These are phyloP conservation scores for Jackrogersella multiformis DNA, from an alignment of 495 filamentous ascomycete species.

Conservation along the genomic window DNA sequence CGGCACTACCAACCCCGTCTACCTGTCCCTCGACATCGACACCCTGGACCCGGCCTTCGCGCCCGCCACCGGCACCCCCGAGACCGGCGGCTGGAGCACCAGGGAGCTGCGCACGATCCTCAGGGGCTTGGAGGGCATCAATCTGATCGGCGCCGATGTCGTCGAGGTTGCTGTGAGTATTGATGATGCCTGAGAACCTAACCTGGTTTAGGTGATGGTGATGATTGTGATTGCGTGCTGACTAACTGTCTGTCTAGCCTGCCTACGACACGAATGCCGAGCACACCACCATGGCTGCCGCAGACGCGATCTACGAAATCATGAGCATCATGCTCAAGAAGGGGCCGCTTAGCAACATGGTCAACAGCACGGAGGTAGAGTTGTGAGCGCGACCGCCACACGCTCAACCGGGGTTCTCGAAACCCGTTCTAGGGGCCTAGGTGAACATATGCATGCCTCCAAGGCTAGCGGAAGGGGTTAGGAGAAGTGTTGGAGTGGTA, in stretches of 20 bases:
- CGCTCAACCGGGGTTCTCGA: not conserved
- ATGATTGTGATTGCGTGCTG: not conserved
- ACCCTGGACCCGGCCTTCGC: conserved; percentile 76
- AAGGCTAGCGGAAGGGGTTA: not conserved
- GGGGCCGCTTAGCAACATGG: conserved; percentile 49
- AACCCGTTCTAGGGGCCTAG: not conserved
- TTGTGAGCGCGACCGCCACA: conserved; percentile 17
- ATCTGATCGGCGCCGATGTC: conserved; percentile 79
- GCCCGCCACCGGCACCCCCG: conserved; percentile 79
- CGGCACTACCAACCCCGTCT: conserved; percentile 72
- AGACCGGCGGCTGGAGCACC: conserved; percentile 80
- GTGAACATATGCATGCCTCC: no score
- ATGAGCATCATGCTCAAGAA: conserved; percentile 85
- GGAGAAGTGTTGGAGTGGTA: not conserved
- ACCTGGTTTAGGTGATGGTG: not conserved
- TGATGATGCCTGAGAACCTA: not conserved
- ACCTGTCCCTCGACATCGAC: conserved; percentile 81
- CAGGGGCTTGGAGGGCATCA: conserved; percentile 73
- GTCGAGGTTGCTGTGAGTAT: conserved; percentile 75
- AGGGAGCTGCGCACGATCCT: conserved; percentile 77
- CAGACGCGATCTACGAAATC: conserved; percentile 84
- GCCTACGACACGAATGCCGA: conserved; percentile 89
- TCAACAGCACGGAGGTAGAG: conserved; percentile 30
- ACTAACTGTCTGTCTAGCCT: conserved; percentile 57
- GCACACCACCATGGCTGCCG: conserved; percentile 84